Conservation (phyloP, 139 green algal genomes). For the Diplosphaera chodatii region DNA sequence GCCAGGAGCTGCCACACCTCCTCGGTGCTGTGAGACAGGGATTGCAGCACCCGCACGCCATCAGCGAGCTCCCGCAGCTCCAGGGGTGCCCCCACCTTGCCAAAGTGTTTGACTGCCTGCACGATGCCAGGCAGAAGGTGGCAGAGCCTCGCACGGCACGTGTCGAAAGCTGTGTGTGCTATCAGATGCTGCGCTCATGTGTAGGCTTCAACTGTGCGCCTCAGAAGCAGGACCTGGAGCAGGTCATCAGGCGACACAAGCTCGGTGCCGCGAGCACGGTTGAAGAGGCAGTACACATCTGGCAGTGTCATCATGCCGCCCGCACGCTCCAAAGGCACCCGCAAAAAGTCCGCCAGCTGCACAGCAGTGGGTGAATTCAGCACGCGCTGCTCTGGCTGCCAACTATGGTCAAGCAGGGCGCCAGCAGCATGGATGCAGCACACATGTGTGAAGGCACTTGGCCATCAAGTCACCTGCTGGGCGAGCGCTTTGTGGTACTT, state of each 20-base stretch:
- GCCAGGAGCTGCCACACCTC: constrained; percentile 27
- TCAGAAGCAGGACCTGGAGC: constrained; percentile 46
- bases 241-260: constrained; percentile 94
- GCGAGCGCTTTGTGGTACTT: constrained; percentile 82
- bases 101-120: constrained; percentile 21
- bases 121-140: background rate
- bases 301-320: constrained; percentile 84
- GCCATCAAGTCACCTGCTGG: too few relatives aligned
- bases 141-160: background rate
- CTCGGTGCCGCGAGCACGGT: constrained; percentile 82
- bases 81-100: constrained; percentile 38
- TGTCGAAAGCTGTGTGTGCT: too few relatives aligned
- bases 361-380: background rate
- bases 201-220: background rate
- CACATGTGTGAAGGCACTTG: too few relatives aligned
- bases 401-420: background rate
- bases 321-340: constrained; percentile 32
- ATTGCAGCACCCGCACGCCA: constrained; percentile 73
- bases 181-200: too few relatives aligned
- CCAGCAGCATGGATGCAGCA: too few relatives aligned
- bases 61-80: constrained; percentile 52
- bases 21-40: constrained; percentile 48
- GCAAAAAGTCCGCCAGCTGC: constrained; percentile 82
- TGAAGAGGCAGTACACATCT: constrained; percentile 96
- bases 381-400: too few relatives aligned